Base-by-base conservation (phyloP, 768 basidiomycete species). In the Leccinellum rugosiceps region DNA sequence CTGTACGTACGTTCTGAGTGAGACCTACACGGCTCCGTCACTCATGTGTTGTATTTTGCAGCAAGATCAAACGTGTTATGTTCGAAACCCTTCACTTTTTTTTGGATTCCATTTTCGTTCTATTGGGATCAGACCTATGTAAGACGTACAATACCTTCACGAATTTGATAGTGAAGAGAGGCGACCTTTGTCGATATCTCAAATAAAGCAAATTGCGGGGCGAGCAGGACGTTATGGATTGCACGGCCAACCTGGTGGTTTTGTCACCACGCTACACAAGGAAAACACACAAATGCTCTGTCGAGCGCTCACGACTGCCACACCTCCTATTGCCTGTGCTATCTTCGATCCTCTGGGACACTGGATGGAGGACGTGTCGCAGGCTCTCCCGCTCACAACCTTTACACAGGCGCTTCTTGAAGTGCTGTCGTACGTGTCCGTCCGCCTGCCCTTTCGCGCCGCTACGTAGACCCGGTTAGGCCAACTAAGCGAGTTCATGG, bases 141-240 rank as follows among this genome's bases (percentile, higher is more conserved):
- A n/a, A n/a, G n/a, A n/a, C n/a, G n/a, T n/a, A n/a, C n/a, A n/a
- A n/a, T n/a, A n/a, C 1, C 74, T 93, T 19, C 62, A 69, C 41
- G 97, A 98, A 68, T 89, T 72, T 60, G 77, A 88, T 56, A 87
- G 87, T 17, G 65, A 62, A 17, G 62, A 61, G 15, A 67, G 73
- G 58, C 64, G 74, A 4, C 70, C 72, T 0, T 77, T 98, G 6
- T 83, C 89, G 0, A 70, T 80, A 4, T 90, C 94, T 0, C 86
- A 90, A 62, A 83, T 92, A 68, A 97, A 97, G 70, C 96, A 98
- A 70, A 97, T 98, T 48, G 94, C 90, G 1, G 94, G 95, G 94
- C 90, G 1, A 94, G 95, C 96, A 0, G 96, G 95, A 13, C 88
- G 96, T 3, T 98, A 83, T 69, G 91, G 92, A 3, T 71, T 90